Evolutionary conservation across 2,329 filamentous ascomycete species (phyloP).

Genomic region (Claviceps citrina): DNA sequence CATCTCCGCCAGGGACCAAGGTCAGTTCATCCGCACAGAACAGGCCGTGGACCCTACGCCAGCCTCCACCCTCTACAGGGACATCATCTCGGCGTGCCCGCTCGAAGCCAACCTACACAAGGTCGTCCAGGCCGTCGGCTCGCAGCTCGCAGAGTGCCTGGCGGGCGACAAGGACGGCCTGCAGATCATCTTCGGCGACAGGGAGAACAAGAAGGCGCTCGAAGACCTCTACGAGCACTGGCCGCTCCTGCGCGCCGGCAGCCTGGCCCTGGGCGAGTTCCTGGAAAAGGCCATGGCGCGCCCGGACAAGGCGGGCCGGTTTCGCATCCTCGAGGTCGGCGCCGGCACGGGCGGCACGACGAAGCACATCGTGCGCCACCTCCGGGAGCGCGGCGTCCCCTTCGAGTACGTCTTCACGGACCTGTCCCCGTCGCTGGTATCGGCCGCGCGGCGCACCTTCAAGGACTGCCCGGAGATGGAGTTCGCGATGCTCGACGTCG

Average conservation of each 20-base stretch:
- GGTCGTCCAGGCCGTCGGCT: background rate
- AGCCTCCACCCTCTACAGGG: background rate
- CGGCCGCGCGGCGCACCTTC: constrained; percentile 4
- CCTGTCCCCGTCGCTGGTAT: constrained; percentile 13
- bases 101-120: background rate
- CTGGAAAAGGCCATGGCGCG: background rate
- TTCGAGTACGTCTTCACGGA: constrained; percentile 27
- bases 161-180: background rate
- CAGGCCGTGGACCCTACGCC: background rate
- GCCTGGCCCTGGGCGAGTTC: background rate
- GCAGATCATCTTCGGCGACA: background rate
- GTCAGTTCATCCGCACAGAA: background rate
- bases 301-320: background rate
- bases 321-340: constrained; percentile 11
- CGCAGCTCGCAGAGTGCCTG: background rate
- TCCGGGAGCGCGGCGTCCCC: constrained; percentile 17
- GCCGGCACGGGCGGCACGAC: constrained; percentile 21
- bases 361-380: constrained; percentile 12
- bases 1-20: background rate
- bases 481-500: constrained; percentile 7
- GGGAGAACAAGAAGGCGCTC: background rate
- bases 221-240: constrained; percentile 1
- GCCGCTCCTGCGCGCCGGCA: background rate
- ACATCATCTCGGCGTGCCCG: background rate
- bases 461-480: constrained; percentile 7